Evolutionary conservation across 208 protist species (phyloP).

Genomic region (Crithidia thermophila): DNA sequence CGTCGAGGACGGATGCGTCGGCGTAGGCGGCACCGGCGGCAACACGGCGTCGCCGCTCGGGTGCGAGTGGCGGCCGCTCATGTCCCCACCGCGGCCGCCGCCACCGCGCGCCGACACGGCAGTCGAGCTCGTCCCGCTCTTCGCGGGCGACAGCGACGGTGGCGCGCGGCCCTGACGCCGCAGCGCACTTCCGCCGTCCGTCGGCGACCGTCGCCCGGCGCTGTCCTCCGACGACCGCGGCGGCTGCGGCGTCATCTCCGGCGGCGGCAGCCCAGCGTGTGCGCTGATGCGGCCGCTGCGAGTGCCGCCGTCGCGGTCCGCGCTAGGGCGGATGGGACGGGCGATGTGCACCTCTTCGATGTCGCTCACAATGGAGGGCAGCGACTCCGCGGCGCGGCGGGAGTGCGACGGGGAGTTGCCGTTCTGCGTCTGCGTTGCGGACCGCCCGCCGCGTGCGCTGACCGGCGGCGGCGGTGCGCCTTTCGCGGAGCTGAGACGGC

Average conservation of each 20-base stretch:
- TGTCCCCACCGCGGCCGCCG: neutral
- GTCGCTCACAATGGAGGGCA: neutral
- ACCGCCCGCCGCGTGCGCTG: no score
- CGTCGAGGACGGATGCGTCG: neutral
- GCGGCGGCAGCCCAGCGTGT: no score
- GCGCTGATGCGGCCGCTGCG: no score
- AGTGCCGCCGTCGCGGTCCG: neutral
- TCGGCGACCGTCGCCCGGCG: neutral
- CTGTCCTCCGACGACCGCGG: neutral
- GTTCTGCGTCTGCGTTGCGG: no score
- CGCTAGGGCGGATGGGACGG: neutral
- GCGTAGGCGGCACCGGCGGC: constrained; percentile 1
- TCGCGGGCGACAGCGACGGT: neutral
- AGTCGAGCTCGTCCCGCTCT: neutral
- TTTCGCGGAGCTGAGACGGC: no score
- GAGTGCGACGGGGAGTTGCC: neutral
- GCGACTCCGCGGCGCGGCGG: no score
- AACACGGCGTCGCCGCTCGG: neutral
- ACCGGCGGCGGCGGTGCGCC: no score
- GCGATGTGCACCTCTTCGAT: constrained; percentile 1
- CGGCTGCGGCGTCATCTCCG: neutral
- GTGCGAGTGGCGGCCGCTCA: neutral
- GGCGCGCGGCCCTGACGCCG: neutral
- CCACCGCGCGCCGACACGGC: neutral
- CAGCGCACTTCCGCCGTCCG: neutral